A percentile compares a stretch with the other conserved stretches of the same genome.
These are phyloP conservation scores for Ogataea henricii DNA, from an alignment of 805 yeast species.

Conservation along the genomic window DNA sequence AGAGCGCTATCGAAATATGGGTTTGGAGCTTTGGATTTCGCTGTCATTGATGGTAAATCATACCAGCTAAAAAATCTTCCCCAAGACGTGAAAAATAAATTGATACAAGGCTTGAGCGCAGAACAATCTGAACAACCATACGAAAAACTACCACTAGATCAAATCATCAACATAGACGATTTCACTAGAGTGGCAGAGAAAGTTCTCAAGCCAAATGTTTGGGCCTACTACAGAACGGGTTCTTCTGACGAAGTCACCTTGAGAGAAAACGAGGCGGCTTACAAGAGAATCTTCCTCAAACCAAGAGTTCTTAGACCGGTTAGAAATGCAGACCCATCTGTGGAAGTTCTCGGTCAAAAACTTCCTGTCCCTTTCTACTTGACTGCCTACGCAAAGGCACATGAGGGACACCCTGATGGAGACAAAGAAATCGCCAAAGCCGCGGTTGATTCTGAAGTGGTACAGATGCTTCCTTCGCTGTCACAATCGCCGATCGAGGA, in stretches of 20 bases:
- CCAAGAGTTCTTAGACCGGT: constrained; percentile 44
- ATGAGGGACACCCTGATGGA: constrained; percentile 76
- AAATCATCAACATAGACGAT: constrained; percentile 45
- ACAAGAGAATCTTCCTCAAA: constrained; percentile 42
- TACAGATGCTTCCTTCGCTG: constrained; percentile 66
- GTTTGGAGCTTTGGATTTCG: constrained; percentile 6
- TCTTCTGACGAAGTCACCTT: constrained; percentile 48
- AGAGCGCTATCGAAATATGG: constrained; percentile 5
- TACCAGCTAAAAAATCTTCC: constrained; percentile 5
- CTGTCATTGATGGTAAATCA: constrained; percentile 6
- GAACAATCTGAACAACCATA: background rate
- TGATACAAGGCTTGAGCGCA: background rate
- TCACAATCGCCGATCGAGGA: constrained; percentile 84
- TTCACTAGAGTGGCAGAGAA: constrained; percentile 49
- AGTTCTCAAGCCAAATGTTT: constrained; percentile 44
- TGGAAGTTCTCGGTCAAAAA: constrained; percentile 42
- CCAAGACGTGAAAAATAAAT: background rate
- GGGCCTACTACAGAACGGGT: constrained; percentile 50
- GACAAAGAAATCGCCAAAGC: constrained; percentile 69
- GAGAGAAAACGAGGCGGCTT: constrained; percentile 46
- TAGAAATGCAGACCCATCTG: constrained; percentile 37
- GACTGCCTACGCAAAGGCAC: constrained; percentile 61
- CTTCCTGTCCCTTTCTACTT: constrained; percentile 44
- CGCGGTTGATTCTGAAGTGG: constrained; percentile 39
- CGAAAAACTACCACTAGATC: constrained; percentile 25